Evolutionary conservation across 1,139 yeast genomes (phyloP).

Genomic region (Pichia sp.): DNA sequence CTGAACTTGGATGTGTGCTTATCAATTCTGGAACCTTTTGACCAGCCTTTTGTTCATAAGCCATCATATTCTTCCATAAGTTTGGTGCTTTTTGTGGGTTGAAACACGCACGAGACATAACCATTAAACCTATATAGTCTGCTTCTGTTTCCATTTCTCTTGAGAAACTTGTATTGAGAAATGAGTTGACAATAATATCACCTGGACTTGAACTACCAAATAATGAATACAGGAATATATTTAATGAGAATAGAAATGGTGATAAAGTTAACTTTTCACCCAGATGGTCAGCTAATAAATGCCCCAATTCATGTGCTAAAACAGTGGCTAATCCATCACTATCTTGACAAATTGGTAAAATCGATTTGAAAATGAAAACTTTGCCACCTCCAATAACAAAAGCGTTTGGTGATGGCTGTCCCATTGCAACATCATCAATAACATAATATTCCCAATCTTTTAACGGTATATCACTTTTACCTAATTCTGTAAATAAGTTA

Average conservation of each 20-base stretch:
- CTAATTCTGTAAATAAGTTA: constrained; percentile 22
- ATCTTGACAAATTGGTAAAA: constrained; percentile 68
- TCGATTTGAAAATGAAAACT: constrained; percentile 79
- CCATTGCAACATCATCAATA: constrained; percentile 51
- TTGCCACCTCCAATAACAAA: constrained; percentile 95
- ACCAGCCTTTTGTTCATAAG: constrained; percentile 41
- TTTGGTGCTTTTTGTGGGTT: constrained; percentile 64
- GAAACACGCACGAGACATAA: constrained; percentile 87
- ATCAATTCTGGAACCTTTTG: constrained; percentile 52
- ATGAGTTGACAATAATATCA: constrained; percentile 49
- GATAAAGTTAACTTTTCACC: constrained; percentile 70
- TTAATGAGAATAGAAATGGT: constrained; percentile 51
- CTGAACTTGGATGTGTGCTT: constrained; percentile 88
- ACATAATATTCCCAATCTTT: constrained; percentile 80
- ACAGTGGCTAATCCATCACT: constrained; percentile 95
- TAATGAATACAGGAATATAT: constrained; percentile 42
- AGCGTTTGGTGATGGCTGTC: constrained; percentile 72
- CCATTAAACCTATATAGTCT: constrained; percentile 85
- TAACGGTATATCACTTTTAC: constrained; percentile 24
- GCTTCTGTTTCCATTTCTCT: constrained; percentile 95
- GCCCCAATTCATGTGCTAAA: constrained; percentile 86
- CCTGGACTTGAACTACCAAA: constrained; percentile 50
- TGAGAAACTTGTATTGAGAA: constrained; percentile 74
- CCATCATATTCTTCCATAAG: constrained; percentile 79
- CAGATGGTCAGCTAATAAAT: constrained; percentile 87